Percentiles rank a stretch among this genome's conserved stretches.
Conservation (phyloP, 192 early-diverging fungal genomes). For the Umbelopsis isabellina region DNA sequence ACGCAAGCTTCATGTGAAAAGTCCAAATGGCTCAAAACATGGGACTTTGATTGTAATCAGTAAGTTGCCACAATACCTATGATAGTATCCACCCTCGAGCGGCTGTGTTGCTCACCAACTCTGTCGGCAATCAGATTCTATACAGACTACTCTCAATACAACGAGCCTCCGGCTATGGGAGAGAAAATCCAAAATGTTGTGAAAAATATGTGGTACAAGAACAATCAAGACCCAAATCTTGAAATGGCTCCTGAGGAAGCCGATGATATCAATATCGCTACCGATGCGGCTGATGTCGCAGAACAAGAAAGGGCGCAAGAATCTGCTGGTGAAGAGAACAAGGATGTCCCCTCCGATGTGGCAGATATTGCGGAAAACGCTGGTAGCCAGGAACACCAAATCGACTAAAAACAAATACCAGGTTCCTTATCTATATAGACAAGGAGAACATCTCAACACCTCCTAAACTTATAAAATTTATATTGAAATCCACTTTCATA, state of each 20-base stretch:
- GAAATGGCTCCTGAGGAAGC: constrained; percentile 24
- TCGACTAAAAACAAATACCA: not conserved
- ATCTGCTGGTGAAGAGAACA: not conserved
- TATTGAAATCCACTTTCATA: too few relatives aligned
- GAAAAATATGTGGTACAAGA: constrained; percentile 10
- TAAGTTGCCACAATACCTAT: constrained; percentile 19
- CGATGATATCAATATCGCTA: constrained; percentile 23
- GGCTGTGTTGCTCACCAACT: too few relatives aligned
- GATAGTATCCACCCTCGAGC: too few relatives aligned
- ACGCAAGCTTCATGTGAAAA: constrained; percentile 72
- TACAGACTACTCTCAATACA: constrained; percentile 6
- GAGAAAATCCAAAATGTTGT: constrained; percentile 24
- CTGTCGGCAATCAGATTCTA: not conserved
- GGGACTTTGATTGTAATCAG: constrained; percentile 55
- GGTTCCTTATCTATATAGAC: not conserved
- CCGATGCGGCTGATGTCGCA: not conserved
- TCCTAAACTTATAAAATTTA: too few relatives aligned
- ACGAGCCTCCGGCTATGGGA: not conserved
- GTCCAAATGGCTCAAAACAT: constrained; percentile 77
- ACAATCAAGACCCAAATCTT: not conserved
- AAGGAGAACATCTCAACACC: not conserved
- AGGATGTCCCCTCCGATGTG: not conserved
- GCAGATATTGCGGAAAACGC: constrained; percentile 7
- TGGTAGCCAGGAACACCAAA: not conserved
- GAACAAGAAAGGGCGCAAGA: not conserved